Evolutionary conservation across 2,329 filamentous ascomycete species (phyloP).

Genomic region (Capronia epimyces): DNA sequence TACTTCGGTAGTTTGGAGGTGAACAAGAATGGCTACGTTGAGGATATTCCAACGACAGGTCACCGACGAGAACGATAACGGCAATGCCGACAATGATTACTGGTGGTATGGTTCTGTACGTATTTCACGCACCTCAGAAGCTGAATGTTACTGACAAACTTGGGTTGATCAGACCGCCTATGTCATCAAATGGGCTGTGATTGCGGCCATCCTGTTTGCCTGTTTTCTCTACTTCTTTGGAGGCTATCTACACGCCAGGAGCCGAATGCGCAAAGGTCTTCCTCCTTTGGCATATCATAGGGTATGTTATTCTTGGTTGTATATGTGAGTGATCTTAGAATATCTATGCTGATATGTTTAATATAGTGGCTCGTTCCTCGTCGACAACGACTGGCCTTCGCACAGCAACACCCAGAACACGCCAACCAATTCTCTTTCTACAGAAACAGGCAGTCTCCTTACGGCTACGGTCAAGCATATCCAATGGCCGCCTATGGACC

Average conservation of each 20-base stretch:
- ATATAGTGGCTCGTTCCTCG: slow-evolving; percentile 41
- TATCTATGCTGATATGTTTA: neutral
- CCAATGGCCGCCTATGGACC: slow-evolving; percentile 29
- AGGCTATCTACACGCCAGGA: slow-evolving; percentile 65
- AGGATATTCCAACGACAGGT: slow-evolving; percentile 10
- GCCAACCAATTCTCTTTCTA: slow-evolving; percentile 37
- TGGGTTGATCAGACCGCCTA: slow-evolving; percentile 51
- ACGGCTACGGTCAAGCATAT: slow-evolving; percentile 21
- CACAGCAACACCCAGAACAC: slow-evolving; percentile 26
- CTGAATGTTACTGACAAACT: neutral
- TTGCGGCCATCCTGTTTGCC: slow-evolving; percentile 56
- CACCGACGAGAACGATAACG: slow-evolving; percentile 5
- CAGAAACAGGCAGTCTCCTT: slow-evolving; percentile 21
- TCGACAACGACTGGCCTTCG: slow-evolving; percentile 31
- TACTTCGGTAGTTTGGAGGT: neutral
- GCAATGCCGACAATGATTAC: slow-evolving; percentile 15
- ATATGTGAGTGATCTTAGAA: neutral
- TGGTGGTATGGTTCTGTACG: slow-evolving; percentile 25
- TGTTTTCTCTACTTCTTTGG: slow-evolving; percentile 59
- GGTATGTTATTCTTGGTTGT: slow-evolving; percentile 40
- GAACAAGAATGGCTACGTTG: slow-evolving; percentile 5
- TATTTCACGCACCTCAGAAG: neutral
- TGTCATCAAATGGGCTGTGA: slow-evolving; percentile 66
- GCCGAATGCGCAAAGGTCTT: slow-evolving; percentile 60
- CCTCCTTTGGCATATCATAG: slow-evolving; percentile 65